Conservation (phyloP, 108 stramenopile species). For the Nannochloropsis oceanica region DNA sequence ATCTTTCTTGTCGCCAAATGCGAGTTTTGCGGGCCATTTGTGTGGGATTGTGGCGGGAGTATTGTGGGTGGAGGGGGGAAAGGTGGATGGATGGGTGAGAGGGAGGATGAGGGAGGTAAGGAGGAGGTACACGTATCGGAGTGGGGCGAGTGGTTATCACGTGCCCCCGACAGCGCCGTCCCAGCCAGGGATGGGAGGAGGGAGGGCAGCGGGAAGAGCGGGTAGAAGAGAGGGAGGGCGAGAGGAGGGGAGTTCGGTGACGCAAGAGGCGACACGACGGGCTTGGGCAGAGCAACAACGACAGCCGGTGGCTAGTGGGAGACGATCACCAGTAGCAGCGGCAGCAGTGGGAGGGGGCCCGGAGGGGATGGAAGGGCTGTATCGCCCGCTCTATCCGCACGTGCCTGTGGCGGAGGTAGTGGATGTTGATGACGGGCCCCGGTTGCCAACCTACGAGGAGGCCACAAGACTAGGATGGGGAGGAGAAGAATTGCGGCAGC, state of each 20-base stretch:
- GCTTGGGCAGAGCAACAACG: not conserved
- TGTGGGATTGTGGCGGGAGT: conserved; percentile 36
- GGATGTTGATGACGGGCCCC: not conserved
- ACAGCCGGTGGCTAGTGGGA: not conserved
- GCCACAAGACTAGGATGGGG: not conserved
- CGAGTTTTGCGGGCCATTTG: conserved; percentile 37
- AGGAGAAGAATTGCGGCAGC: not conserved
- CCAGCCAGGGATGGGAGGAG: not conserved
- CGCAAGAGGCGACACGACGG: not conserved
- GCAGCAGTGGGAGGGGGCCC: not conserved
- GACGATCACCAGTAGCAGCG: no score
- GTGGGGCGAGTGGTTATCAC: not conserved
- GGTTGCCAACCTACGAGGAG: not conserved
- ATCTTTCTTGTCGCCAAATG: conserved; percentile 28
- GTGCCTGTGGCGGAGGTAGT: not conserved
- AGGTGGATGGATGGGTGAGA: not conserved
- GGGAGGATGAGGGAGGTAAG: not conserved
- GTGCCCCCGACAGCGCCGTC: not conserved
- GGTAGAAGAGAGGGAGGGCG: not conserved
- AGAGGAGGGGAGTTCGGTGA: not conserved
- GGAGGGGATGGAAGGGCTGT: not conserved
- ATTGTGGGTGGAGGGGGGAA: not conserved
- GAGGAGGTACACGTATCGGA: not conserved
- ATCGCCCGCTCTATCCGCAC: not conserved
- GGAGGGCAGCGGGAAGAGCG: not conserved